A percentile compares a stretch with the other conserved stretches of the same genome.
Evolutionary conservation across 2,329 filamentous ascomycete genomes (phyloP).

Genomic region (Geosmithia flava): DNA sequence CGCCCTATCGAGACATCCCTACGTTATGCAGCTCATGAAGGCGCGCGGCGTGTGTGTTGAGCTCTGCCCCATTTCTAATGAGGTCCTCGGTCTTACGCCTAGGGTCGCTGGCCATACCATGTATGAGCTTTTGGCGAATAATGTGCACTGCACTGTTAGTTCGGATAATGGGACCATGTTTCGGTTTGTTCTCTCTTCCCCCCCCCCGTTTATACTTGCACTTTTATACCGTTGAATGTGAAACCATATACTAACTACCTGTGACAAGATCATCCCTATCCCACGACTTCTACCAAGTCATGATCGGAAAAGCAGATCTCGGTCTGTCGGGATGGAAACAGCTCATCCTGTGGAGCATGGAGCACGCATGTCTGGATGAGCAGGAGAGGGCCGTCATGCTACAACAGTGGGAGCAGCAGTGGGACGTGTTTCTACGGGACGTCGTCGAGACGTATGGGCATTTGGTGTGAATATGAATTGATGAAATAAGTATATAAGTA

Average conservation of each 20-base stretch:
- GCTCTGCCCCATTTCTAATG: slow-evolving; percentile 66
- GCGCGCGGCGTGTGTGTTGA: slow-evolving; percentile 56
- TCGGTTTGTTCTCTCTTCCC: slow-evolving; percentile 29
- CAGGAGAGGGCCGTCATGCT: slow-evolving; percentile 24
- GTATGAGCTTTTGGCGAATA: slow-evolving; percentile 57
- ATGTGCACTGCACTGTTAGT: slow-evolving; percentile 61
- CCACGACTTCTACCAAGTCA: slow-evolving; percentile 67
- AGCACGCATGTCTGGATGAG: slow-evolving; percentile 41
- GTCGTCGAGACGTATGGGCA: slow-evolving; percentile 30
- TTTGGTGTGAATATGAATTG: background rate
- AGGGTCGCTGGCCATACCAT: slow-evolving; percentile 53
- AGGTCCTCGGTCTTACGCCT: slow-evolving; percentile 58
- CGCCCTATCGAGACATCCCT: slow-evolving; percentile 52
- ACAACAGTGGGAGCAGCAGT: slow-evolving; percentile 37
- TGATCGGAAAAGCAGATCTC: slow-evolving; percentile 57
- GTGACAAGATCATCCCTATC: slow-evolving; percentile 61
- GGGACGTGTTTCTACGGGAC: slow-evolving; percentile 44
- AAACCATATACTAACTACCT: too few relatives aligned
- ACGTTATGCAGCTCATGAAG: slow-evolving; percentile 55
- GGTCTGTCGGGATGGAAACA: slow-evolving; percentile 61
- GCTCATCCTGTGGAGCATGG: slow-evolving; percentile 48
- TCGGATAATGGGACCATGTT: slow-evolving; percentile 68
- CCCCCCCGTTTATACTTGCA: too few relatives aligned
- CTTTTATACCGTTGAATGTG: too few relatives aligned
- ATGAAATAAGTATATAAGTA: too few relatives aligned